Conservation (phyloP, 106 monocot species). For the Cymbidium sinense region DNA sequence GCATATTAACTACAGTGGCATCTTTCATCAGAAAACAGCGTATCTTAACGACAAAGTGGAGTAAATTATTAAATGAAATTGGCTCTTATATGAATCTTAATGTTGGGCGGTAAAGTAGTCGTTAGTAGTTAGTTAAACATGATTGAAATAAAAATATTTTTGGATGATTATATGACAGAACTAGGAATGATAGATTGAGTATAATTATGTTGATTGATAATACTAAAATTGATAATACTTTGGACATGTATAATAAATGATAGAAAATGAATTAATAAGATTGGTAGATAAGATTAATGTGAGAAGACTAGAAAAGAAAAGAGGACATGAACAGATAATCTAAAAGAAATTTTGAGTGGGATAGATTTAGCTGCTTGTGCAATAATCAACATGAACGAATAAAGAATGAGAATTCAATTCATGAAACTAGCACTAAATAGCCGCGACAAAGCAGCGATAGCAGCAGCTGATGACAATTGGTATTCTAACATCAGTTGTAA, state of each 20-base stretch:
- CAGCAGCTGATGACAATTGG: not conserved
- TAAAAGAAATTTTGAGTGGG: too few relatives aligned
- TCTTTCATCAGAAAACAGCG: not conserved
- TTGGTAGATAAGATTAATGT: too few relatives aligned
- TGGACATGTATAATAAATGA: not conserved
- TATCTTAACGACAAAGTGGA: not conserved
- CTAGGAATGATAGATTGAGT: not conserved
- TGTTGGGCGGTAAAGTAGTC: not conserved
- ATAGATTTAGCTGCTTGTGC: too few relatives aligned
- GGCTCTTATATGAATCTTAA: not conserved
- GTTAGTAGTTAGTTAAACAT: not conserved
- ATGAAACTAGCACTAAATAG: too few relatives aligned
- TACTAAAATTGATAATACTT: too few relatives aligned
- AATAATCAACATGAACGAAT: too few relatives aligned
- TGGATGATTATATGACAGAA: not conserved
- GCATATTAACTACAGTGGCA: not conserved
- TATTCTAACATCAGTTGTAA: not conserved
- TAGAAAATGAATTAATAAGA: too few relatives aligned
- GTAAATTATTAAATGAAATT: not conserved
- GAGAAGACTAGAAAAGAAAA: too few relatives aligned
- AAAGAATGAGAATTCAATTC: too few relatives aligned
- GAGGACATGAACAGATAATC: too few relatives aligned
- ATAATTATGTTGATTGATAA: too few relatives aligned
- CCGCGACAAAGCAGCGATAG: not conserved
- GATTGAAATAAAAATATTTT: not conserved